Conservation (phyloP, 2,329 filamentous ascomycete species). For the Hypoxylon sp. region DNA sequence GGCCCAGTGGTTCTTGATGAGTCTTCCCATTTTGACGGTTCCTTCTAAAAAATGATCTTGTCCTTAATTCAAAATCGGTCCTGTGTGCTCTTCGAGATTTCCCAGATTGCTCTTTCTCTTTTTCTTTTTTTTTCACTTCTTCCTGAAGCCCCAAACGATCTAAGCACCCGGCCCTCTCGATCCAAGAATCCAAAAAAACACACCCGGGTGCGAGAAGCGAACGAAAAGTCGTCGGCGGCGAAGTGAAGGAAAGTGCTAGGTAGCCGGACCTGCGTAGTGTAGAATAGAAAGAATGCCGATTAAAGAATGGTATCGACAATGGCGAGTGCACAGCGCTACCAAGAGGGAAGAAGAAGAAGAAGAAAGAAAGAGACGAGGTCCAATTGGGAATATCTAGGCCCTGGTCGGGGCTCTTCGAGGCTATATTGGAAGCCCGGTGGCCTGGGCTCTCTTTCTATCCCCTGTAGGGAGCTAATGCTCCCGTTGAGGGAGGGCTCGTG, state of each 20-base stretch:
- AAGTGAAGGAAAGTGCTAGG: conserved; percentile 56
- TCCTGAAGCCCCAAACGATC: conserved; percentile 45
- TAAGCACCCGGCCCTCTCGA: conserved; percentile 40
- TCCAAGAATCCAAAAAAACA: conserved; percentile 35
- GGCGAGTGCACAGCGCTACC: conserved; percentile 66
- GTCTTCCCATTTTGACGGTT: conserved; percentile 82
- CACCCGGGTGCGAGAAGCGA: conserved; percentile 45
- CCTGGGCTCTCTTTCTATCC: conserved; percentile 50
- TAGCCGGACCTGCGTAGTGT: conserved; percentile 68
- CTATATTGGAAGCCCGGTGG: conserved; percentile 58
- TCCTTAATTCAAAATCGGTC: conserved; percentile 36
- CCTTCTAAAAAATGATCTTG: conserved; percentile 23
- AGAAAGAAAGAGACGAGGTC: conserved; percentile 49
- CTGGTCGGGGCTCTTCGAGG: conserved; percentile 49
- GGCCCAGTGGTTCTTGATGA: conserved; percentile 99
- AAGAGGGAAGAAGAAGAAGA: conserved; percentile 53
- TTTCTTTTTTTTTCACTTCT: conserved; percentile 32
- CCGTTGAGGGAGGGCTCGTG: conserved; percentile 60
- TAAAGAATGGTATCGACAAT: conserved; percentile 68
- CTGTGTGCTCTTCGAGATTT: conserved; percentile 41
- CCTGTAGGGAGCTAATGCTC: conserved; percentile 53
- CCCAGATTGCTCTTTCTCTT: conserved; percentile 42
- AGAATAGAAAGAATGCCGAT: conserved; percentile 59
- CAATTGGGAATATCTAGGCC: conserved; percentile 39
- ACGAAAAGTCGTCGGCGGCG: conserved; percentile 31